These are phyloP conservation scores for Persicaria tinctoria DNA, from an alignment of 148 eudicot species.

Conservation along the genomic window DNA sequence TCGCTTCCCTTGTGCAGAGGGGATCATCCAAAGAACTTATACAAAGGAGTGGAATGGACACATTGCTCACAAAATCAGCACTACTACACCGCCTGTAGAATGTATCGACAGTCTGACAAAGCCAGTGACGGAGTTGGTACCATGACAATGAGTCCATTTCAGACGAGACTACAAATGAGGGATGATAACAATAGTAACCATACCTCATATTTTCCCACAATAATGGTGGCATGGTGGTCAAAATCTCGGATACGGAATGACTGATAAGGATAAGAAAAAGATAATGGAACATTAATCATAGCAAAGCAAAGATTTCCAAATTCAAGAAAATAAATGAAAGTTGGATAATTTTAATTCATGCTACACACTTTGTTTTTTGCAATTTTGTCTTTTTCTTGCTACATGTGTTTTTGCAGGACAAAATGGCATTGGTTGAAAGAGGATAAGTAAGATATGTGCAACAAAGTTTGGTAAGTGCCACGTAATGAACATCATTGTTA, in stretches of 20 bases:
- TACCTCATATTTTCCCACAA: constrained; percentile 83
- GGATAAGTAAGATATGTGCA: background rate
- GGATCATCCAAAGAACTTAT: constrained; percentile 97
- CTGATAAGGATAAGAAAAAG: constrained; percentile 28
- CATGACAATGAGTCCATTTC: background rate
- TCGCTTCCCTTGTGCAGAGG: constrained; percentile 82
- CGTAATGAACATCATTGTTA: background rate
- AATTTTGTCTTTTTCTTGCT: background rate
- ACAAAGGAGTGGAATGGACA: constrained; percentile 80
- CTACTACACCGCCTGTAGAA: constrained; percentile 83
- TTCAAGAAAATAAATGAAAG: background rate
- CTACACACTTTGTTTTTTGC: too few species aligned
- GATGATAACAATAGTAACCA: background rate
- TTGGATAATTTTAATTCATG: background rate
- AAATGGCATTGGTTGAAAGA: background rate
- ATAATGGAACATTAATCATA: background rate
- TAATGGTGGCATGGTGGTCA: constrained; percentile 73
- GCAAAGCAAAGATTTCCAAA: background rate
- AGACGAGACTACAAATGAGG: too few species aligned
- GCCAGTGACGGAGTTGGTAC: constrained; percentile 12
- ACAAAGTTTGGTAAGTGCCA: background rate
- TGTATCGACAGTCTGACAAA: constrained; percentile 70
- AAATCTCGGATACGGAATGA: constrained; percentile 80
- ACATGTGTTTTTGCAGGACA: background rate
- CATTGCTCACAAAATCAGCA: constrained; percentile 51